phyloP scores from a whole-genome alignment of 225 moss, liverwort and hornwort genomes.

The Climacium dendroides region DNA sequence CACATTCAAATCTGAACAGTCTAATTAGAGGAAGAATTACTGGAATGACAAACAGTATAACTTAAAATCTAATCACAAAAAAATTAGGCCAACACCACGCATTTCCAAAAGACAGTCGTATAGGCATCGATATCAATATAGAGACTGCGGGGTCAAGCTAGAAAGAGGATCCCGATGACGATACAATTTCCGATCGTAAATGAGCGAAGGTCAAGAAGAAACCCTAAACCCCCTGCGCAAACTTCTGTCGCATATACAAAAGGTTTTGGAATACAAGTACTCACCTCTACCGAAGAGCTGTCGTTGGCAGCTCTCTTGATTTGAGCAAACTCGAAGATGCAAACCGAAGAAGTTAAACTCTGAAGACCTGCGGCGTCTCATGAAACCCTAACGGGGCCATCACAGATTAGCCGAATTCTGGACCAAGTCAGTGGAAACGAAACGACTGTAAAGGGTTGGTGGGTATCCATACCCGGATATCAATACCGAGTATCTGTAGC shows the following conservation, averaged over 20 bases:
- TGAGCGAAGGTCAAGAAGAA: neutral
- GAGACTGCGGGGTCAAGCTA: neutral
- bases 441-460: no score
- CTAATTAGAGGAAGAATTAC: no score
- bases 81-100: neutral
- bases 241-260: neutral
- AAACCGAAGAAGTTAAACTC: no score
- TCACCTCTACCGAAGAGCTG: neutral
- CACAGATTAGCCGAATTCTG: neutral
- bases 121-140: neutral
- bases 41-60: no score
- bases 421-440: neutral
- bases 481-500: accelerated
- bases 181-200: no score
- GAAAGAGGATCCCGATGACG: neutral
- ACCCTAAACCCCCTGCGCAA: neutral
- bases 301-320: neutral
- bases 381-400: no score
- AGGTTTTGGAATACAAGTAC: neutral
- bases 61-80: neutral
- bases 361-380: no score
- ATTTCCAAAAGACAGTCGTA: neutral
- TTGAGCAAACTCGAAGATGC: neutral
- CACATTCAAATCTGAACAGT: no score
- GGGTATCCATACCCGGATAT: neutral